A percentile compares a stretch with the other conserved stretches of the same genome.
These are phyloP conservation scores for Haberlea rhodopensis DNA, from an alignment of 257 asterid species.

Conservation along the genomic window DNA sequence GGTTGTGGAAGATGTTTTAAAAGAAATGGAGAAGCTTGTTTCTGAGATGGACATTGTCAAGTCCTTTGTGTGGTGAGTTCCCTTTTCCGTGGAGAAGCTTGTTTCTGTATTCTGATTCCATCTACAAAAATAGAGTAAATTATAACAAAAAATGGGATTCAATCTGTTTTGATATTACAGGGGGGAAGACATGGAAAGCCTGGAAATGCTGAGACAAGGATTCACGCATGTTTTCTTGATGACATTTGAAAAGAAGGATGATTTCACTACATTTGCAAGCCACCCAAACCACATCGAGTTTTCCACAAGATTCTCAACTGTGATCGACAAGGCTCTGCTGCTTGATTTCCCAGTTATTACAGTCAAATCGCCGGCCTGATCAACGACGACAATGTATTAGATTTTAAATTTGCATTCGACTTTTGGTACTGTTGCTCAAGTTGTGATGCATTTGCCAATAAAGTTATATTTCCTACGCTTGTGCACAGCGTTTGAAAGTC, in stretches of 20 bases:
- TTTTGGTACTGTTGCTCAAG: too few relatives aligned
- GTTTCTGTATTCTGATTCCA: neutral
- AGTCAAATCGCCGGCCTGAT: conserved; percentile 43
- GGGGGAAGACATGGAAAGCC: conserved; percentile 83
- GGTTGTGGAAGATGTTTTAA: conserved; percentile 57
- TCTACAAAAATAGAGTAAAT: too few relatives aligned
- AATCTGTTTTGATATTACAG: conserved; percentile 31
- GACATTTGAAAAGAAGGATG: conserved; percentile 80
- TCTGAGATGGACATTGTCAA: conserved; percentile 68
- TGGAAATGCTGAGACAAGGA: conserved; percentile 82
- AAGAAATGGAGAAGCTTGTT: conserved; percentile 76
- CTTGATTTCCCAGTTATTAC: conserved; percentile 79
- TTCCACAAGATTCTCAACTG: conserved; percentile 60
- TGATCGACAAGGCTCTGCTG: conserved; percentile 68
- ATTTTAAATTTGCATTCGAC: too few relatives aligned
- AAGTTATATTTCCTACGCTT: too few relatives aligned
- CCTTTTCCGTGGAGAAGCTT: neutral
- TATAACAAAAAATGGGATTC: too few relatives aligned
- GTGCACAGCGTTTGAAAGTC: too few relatives aligned
- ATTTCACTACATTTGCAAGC: conserved; percentile 46
- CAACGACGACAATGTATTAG: neutral
- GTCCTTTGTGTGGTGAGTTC: conserved; percentile 78
- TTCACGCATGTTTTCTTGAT: conserved; percentile 85
- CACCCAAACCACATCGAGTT: conserved; percentile 76
- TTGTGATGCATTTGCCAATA: too few relatives aligned